phyloP scores from a whole-genome alignment of 2,329 filamentous ascomycete species.

The Clarireedia homoeocarpa region DNA sequence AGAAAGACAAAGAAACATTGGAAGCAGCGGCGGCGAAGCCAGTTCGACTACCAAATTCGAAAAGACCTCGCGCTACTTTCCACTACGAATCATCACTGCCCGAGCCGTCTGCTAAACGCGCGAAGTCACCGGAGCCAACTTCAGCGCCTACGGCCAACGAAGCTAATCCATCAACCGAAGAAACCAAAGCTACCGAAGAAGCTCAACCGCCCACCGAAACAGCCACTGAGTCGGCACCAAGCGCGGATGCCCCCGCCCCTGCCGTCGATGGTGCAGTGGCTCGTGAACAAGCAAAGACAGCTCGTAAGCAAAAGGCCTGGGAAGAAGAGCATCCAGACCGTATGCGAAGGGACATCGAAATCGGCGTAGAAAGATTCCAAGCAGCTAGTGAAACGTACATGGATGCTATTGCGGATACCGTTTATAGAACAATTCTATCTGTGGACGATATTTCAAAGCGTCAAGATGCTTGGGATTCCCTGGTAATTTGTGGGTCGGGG shows the following conservation, averaged over 20 bases:
- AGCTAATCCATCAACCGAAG: slow-evolving; percentile 11
- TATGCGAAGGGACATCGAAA: slow-evolving; percentile 61
- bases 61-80: slow-evolving; percentile 61
- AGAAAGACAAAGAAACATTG: slow-evolving; percentile 42
- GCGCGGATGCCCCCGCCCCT: slow-evolving; percentile 10
- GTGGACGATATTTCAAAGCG: slow-evolving; percentile 82
- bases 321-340: slow-evolving; percentile 39
- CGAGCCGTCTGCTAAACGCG: slow-evolving; percentile 34
- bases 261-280: slow-evolving; percentile 18
- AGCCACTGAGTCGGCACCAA: slow-evolving; percentile 10
- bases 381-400: slow-evolving; percentile 65
- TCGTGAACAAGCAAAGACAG: slow-evolving; percentile 25
- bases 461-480: slow-evolving; percentile 80
- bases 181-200: slow-evolving; percentile 1
- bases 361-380: slow-evolving; percentile 68
- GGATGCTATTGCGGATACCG: slow-evolving; percentile 73
- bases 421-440: slow-evolving; percentile 75
- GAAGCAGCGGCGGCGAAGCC: slow-evolving; percentile 47
- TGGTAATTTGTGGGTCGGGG: slow-evolving; percentile 89
- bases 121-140: slow-evolving; percentile 29
- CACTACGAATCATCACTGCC: slow-evolving; percentile 59
- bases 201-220: slow-evolving; percentile 8
- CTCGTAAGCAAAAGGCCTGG: slow-evolving; percentile 24
- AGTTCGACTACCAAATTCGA: slow-evolving; percentile 61
- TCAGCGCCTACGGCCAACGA: slow-evolving; percentile 11